Conservation (phyloP, 2,329 filamentous ascomycete species). For the Coniella lustricola region DNA sequence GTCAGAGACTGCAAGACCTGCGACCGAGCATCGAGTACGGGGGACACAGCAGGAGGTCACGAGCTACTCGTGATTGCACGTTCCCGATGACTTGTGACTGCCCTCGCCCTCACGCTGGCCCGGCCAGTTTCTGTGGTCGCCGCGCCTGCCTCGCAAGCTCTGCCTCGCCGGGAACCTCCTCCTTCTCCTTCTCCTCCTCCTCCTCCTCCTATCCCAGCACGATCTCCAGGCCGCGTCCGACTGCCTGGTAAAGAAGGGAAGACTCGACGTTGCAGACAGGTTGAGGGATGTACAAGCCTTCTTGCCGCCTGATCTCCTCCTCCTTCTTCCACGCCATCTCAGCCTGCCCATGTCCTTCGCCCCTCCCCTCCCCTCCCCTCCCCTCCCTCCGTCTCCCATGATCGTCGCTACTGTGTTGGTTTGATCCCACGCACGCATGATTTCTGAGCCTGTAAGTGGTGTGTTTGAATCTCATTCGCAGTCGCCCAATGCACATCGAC, state of each 20-base stretch:
- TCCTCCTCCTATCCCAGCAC: too few species aligned
- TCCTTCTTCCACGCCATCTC: too few species aligned
- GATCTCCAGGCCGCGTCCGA: too few species aligned
- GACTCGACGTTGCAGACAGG: too few species aligned
- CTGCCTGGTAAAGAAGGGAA: too few species aligned
- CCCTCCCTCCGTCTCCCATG: neutral
- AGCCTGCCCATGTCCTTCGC: conserved; percentile 6
- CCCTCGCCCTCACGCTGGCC: neutral
- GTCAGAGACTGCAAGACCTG: neutral
- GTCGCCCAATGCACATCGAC: neutral
- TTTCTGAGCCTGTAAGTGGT: neutral
- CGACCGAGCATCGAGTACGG: neutral
- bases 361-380: neutral
- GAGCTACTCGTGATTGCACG: neutral
- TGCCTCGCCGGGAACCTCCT: neutral
- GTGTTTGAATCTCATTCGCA: conserved; percentile 1
- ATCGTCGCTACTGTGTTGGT: neutral
- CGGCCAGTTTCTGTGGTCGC: neutral
- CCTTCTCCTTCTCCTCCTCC: neutral
- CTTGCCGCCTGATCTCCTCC: too few species aligned
- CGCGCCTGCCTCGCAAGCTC: neutral
- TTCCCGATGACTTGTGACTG: neutral
- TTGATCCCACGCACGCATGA: neutral
- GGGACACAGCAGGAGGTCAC: neutral
- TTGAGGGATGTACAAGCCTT: too few species aligned